Conservation (phyloP, 495 filamentous ascomycete genomes). For the Hypomontagnella submonticulosa region DNA sequence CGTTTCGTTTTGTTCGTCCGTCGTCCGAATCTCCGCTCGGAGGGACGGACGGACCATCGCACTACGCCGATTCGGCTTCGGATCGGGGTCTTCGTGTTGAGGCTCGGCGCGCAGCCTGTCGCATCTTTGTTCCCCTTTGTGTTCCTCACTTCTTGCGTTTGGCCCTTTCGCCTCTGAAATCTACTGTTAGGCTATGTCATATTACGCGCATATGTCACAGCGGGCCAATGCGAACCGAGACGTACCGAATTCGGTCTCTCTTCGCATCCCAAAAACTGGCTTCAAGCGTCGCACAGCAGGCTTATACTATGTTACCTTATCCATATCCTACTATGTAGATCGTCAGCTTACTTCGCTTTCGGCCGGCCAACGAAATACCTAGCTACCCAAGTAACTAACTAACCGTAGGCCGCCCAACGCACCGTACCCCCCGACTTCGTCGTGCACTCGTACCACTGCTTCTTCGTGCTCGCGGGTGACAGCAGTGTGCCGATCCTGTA, state of each 20-base stretch:
- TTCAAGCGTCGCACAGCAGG: too few relatives aligned
- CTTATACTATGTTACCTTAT: neutral
- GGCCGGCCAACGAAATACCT: constrained; percentile 3
- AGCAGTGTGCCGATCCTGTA: constrained; percentile 85
- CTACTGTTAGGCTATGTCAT: neutral
- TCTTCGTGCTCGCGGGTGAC: constrained; percentile 94
- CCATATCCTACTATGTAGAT: neutral
- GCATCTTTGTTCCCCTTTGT: neutral
- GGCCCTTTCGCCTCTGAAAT: neutral
- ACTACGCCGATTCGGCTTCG: constrained; percentile 7
- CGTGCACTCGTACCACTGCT: constrained; percentile 97
- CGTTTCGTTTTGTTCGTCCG: neutral
- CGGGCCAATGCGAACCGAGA: too few relatives aligned
- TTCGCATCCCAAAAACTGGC: too few relatives aligned
- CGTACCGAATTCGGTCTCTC: too few relatives aligned
- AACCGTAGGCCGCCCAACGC: constrained; percentile 73
- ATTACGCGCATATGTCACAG: too few relatives aligned
- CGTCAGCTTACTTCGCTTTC: too few relatives aligned
- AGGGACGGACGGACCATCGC: constrained; percentile 28
- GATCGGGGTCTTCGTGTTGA: constrained; percentile 13
- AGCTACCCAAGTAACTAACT: neutral
- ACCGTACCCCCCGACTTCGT: constrained; percentile 84
- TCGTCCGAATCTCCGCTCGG: constrained; percentile 24
- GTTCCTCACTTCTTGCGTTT: neutral
- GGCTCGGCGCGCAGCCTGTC: neutral